Conservation (phyloP, 2,329 filamentous ascomycete genomes). For the Aspergillus phoenicis region DNA sequence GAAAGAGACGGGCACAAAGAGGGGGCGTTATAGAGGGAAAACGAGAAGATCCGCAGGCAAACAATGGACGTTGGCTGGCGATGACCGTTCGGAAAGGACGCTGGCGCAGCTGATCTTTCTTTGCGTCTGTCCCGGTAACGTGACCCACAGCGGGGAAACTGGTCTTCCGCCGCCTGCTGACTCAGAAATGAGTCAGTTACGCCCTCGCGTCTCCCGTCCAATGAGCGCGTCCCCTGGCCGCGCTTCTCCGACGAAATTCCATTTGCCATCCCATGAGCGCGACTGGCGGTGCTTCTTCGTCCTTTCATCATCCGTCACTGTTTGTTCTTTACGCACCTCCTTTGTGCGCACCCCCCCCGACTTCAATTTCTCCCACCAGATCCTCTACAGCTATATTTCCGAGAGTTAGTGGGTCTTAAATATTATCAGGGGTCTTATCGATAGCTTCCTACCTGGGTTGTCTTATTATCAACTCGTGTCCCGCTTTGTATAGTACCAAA, state of each 20-base stretch:
- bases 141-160: slow-evolving; percentile 40
- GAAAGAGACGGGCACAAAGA: slow-evolving; percentile 13
- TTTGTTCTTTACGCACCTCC: not conserved
- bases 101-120: slow-evolving; percentile 31
- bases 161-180: slow-evolving; percentile 26
- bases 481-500: not conserved
- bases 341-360: not conserved
- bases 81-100: slow-evolving; percentile 10
- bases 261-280: slow-evolving; percentile 39
- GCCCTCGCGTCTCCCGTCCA: slow-evolving; percentile 28
- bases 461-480: not conserved
- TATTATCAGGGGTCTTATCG: not conserved
- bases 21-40: slow-evolving; percentile 1
- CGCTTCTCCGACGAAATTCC: slow-evolving; percentile 32
- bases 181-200: slow-evolving; percentile 32
- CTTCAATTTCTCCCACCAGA: not conserved
- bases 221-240: slow-evolving; percentile 39
- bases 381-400: not conserved
- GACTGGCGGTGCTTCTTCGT: slow-evolving; percentile 29
- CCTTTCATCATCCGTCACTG: slow-evolving; percentile 19
- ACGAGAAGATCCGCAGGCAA: not conserved
- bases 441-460: not conserved
- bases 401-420: not conserved
- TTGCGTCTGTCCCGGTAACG: slow-evolving; percentile 42
- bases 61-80: slow-evolving; percentile 10